These are phyloP conservation scores for baker's yeast (Saccharomyces cerevisiae) DNA, from an alignment of 805 yeast species.

Conservation along the genomic window DNA sequence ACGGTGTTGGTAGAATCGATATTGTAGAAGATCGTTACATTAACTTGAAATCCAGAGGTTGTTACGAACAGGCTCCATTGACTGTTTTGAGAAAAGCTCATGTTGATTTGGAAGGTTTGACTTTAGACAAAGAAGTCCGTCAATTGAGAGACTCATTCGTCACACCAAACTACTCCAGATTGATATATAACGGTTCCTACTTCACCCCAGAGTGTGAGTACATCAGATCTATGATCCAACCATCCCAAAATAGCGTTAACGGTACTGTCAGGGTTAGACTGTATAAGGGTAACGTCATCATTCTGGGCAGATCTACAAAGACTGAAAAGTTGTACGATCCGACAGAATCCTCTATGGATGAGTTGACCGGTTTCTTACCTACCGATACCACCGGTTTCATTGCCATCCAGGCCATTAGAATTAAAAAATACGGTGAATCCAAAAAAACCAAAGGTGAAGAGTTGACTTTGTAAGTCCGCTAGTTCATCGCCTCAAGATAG, in stretches of 20 bases:
- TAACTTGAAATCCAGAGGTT: constrained; percentile 97
- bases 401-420: constrained; percentile 95
- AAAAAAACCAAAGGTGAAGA: constrained; percentile 69
- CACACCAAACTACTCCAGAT: constrained; percentile 81
- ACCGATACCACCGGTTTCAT: constrained; percentile 96
- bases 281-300: constrained; percentile 79
- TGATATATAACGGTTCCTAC: constrained; percentile 94
- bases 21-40: constrained; percentile 98
- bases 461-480: constrained; percentile 28
- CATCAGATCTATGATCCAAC: constrained; percentile 85
- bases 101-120: constrained; percentile 93
- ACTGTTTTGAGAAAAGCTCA: constrained; percentile 90
- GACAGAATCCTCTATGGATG: constrained; percentile 98
- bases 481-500: not conserved
- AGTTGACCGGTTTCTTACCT: constrained; percentile 94
- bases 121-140: constrained; percentile 95
- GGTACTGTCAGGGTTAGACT: constrained; percentile 91
- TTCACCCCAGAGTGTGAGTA: constrained; percentile 98
- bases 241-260: constrained; percentile 91
- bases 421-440: constrained; percentile 95
- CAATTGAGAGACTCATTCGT: constrained; percentile 94
- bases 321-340: constrained; percentile 97
- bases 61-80: constrained; percentile 98
- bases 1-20: constrained; percentile 99
- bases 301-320: constrained; percentile 89